These are phyloP conservation scores for Calonectria leucothoes DNA, from an alignment of 2,329 filamentous ascomycete species.

Conservation along the genomic window DNA sequence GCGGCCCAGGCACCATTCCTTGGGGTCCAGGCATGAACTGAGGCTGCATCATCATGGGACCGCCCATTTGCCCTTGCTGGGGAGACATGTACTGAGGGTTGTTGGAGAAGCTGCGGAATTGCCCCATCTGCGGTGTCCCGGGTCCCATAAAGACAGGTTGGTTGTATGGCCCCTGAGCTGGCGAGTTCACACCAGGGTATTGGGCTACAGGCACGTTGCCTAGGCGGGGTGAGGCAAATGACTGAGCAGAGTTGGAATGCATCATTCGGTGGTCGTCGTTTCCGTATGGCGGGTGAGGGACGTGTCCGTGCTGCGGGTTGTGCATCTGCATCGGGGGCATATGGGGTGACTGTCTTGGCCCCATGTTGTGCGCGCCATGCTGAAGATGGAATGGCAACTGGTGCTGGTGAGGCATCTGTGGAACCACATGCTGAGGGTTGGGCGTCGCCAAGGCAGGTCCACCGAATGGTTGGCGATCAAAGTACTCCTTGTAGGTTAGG, in stretches of 20 bases:
- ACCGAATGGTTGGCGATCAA: conserved; percentile 74
- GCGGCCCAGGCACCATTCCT: conserved; percentile 75
- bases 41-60: conserved; percentile 85
- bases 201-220: conserved; percentile 75
- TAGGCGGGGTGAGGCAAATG: conserved; percentile 86
- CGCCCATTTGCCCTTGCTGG: conserved; percentile 77
- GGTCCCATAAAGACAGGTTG: conserved; percentile 80
- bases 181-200: conserved; percentile 75
- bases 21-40: conserved; percentile 81
- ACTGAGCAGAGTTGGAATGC: conserved; percentile 84
- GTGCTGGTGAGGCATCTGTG: conserved; percentile 83
- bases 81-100: conserved; percentile 77
- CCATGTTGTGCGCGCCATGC: conserved; percentile 75
- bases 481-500: conserved; percentile 80
- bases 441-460: conserved; percentile 73
- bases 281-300: conserved; percentile 73
- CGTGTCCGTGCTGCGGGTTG: conserved; percentile 76
- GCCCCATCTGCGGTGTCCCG: conserved; percentile 75
- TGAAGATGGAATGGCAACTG: conserved; percentile 87
- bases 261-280: conserved; percentile 92
- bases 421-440: conserved; percentile 75
- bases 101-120: conserved; percentile 77
- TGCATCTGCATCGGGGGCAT: conserved; percentile 84
- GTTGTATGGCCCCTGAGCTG: conserved; percentile 76
- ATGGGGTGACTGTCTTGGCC: conserved; percentile 77